phyloP scores from a whole-genome alignment of 805 yeast genomes.

The Nakazawaea molendinolei region DNA sequence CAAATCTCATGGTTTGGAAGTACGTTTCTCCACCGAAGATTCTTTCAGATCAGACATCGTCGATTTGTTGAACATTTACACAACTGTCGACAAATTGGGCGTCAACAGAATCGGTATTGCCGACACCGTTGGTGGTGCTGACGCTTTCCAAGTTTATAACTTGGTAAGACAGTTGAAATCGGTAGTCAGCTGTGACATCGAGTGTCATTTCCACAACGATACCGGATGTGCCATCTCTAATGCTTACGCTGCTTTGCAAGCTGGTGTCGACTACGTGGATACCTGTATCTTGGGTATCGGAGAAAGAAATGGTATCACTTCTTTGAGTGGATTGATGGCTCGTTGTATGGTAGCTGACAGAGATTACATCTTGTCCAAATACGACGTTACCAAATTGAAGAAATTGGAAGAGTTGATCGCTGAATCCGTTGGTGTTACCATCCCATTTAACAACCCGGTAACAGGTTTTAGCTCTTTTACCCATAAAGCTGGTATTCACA shows the following conservation, averaged over 20 bases:
- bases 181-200: constrained; percentile 53
- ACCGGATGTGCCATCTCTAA: constrained; percentile 61
- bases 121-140: constrained; percentile 59
- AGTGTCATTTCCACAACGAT: constrained; percentile 57
- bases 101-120: constrained; percentile 60
- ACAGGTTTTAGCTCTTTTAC: constrained; percentile 62
- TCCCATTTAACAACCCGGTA: constrained; percentile 57
- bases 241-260: constrained; percentile 58
- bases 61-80: constrained; percentile 50
- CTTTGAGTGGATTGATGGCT: constrained; percentile 57
- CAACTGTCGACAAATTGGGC: constrained; percentile 56
- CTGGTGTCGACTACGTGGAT: constrained; percentile 54
- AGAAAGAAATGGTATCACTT: constrained; percentile 59
- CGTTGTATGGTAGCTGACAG: constrained; percentile 58
- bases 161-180: constrained; percentile 51
- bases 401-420: constrained; percentile 54
- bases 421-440: constrained; percentile 50
- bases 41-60: constrained; percentile 56
- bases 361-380: constrained; percentile 51
- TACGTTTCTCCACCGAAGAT: constrained; percentile 53
- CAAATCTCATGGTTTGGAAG: constrained; percentile 53
- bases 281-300: constrained; percentile 57
- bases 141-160: constrained; percentile 57
- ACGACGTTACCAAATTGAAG: constrained; percentile 48
- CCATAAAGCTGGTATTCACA: constrained; percentile 60